These are phyloP conservation scores for Amanita jacksonii DNA, from an alignment of 768 basidiomycete genomes.

Conservation along the genomic window DNA sequence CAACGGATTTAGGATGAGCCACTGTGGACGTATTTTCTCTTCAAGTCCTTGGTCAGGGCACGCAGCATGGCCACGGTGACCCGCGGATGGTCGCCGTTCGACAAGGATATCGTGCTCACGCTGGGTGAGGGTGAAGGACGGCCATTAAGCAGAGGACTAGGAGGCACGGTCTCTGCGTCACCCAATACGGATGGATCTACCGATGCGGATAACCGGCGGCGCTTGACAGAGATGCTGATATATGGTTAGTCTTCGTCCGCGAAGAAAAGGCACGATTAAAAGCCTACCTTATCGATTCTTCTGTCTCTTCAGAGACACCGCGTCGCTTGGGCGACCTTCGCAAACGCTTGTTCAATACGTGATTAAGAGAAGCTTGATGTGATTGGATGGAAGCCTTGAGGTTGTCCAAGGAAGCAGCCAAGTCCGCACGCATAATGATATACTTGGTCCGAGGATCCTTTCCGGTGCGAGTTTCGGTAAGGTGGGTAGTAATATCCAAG, in stretches of 20 bases:
- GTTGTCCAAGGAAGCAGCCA: slow-evolving; percentile 22
- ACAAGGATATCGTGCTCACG: slow-evolving; percentile 30
- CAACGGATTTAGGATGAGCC: neutral
- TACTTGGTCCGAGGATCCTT: slow-evolving; percentile 13
- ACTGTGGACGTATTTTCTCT: slow-evolving; percentile 31
- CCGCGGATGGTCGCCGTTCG: slow-evolving; percentile 16
- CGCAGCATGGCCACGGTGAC: slow-evolving; percentile 60
- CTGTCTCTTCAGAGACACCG: slow-evolving; percentile 31
- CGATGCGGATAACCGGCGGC: slow-evolving; percentile 30
- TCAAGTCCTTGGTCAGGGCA: slow-evolving; percentile 44
- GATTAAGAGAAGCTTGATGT: slow-evolving; percentile 28
- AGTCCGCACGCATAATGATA: slow-evolving; percentile 20
- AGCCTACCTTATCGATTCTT: slow-evolving; percentile 29
- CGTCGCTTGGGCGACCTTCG: slow-evolving; percentile 40
- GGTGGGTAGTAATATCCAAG: slow-evolving; percentile 8
- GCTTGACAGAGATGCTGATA: slow-evolving; percentile 25
- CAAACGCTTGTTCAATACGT: slow-evolving; percentile 27
- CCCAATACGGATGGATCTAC: slow-evolving; percentile 21
- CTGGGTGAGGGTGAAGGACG: slow-evolving; percentile 38
- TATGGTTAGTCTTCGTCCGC: neutral
- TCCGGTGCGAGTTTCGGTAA: slow-evolving; percentile 12
- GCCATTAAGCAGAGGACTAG: slow-evolving; percentile 27
- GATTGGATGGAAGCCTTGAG: slow-evolving; percentile 22
- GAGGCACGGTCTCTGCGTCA: slow-evolving; percentile 24
- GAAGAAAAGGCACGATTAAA: neutral